Evolutionary conservation across 108 stramenopile species (phyloP).

Genomic region (Cylindrotheca closterium): DNA sequence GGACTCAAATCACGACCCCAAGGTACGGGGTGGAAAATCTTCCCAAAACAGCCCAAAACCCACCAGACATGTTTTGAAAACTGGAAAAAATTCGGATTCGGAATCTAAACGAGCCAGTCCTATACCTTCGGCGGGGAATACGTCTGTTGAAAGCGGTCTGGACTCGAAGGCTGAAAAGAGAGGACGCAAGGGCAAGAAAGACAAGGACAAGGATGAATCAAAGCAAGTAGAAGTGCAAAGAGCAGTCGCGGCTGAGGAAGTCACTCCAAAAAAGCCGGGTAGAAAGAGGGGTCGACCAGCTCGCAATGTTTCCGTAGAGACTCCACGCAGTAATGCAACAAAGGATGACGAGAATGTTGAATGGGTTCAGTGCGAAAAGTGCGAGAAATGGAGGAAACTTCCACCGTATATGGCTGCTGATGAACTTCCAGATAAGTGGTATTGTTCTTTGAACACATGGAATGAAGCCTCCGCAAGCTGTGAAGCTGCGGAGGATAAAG

Average conservation of each 20-base stretch:
- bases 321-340: constrained; percentile 11
- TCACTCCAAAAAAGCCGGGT: constrained; percentile 27
- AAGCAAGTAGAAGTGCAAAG: constrained; percentile 8
- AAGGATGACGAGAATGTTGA: constrained; percentile 67
- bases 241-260: constrained; percentile 4
- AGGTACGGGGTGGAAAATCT: not conserved
- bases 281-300: constrained; percentile 36
- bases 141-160: constrained; percentile 11
- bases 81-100: not conserved
- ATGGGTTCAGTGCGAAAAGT: constrained; percentile 90
- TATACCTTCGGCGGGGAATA: constrained; percentile 11
- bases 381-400: constrained; percentile 80
- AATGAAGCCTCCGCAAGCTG: constrained; percentile 71
- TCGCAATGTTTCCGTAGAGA: constrained; percentile 13
- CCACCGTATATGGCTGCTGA: constrained; percentile 71
- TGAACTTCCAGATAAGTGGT: constrained; percentile 80
- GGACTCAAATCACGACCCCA: not conserved
- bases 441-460: constrained; percentile 86
- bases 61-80: constrained; percentile 1
- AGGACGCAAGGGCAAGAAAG: constrained; percentile 14
- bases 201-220: constrained; percentile 18
- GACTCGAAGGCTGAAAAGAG: constrained; percentile 14
- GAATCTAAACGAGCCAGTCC: constrained; percentile 9
- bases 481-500: constrained; percentile 76
- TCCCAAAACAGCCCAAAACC: constrained; percentile 17